Conservation (phyloP, 768 basidiomycete genomes). For the Sarcodon aspratus region DNA sequence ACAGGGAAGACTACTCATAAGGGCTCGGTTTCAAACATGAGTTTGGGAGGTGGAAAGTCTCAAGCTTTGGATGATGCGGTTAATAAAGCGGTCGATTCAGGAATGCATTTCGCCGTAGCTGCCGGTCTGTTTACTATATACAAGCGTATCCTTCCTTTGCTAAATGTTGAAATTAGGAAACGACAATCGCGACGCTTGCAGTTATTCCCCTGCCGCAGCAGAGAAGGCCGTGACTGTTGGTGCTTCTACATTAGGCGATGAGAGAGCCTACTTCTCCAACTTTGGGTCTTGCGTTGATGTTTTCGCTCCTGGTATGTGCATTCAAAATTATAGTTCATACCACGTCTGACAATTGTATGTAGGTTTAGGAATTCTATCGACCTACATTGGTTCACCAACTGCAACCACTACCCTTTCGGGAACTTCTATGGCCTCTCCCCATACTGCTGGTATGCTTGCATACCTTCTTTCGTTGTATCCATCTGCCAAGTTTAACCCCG, state of each 20-base stretch:
- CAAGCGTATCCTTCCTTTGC: not conserved
- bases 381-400: slow-evolving; percentile 53
- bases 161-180: slow-evolving; percentile 36
- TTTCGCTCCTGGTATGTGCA: slow-evolving; percentile 64
- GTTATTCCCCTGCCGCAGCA: slow-evolving; percentile 85
- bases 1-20: slow-evolving; percentile 81
- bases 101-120: slow-evolving; percentile 95
- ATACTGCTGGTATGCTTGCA: slow-evolving; percentile 80
- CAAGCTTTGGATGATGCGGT: slow-evolving; percentile 75
- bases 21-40: slow-evolving; percentile 97
- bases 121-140: slow-evolving; percentile 50
- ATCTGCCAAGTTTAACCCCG: slow-evolving; percentile 47
- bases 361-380: slow-evolving; percentile 83
- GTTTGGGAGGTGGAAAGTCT: slow-evolving; percentile 92
- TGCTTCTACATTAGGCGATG: slow-evolving; percentile 73
- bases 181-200: slow-evolving; percentile 83
- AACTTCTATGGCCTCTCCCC: slow-evolving; percentile 93
- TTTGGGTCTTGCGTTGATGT: slow-evolving; percentile 84
- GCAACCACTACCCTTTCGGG: slow-evolving; percentile 77
- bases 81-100: slow-evolving; percentile 69
- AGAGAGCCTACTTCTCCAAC: slow-evolving; percentile 91
- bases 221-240: slow-evolving; percentile 91
- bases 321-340: not conserved
- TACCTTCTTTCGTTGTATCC: slow-evolving; percentile 90
- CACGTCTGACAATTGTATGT: not conserved